A percentile compares a stretch with the other conserved stretches of the same genome.
Evolutionary conservation across 192 early-diverging fungal species (phyloP).

Genomic region (Entophlyctis luteolus): DNA sequence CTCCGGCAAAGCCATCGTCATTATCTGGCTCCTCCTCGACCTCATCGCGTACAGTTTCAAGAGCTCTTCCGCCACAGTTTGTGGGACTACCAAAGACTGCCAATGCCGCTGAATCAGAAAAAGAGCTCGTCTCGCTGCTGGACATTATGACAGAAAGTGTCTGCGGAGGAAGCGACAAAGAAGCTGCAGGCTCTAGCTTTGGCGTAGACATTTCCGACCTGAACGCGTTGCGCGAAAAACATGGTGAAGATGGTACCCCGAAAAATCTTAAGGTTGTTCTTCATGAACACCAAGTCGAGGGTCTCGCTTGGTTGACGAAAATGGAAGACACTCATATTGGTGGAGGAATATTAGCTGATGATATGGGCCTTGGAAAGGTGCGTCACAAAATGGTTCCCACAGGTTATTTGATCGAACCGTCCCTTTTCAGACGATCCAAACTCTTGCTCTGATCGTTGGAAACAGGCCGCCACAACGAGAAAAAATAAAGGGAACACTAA

Average conservation of each 20-base stretch:
- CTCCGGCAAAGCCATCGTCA: too few species aligned
- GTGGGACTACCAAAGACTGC: too few species aligned
- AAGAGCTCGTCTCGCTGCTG: too few species aligned
- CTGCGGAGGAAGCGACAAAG: too few species aligned
- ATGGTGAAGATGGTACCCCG: not conserved
- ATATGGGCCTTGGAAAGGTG: slow-evolving; percentile 22
- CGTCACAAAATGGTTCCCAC: not conserved
- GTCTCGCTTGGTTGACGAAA: slow-evolving; percentile 13
- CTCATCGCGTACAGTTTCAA: too few species aligned
- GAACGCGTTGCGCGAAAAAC: too few species aligned
- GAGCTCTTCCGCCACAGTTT: too few species aligned
- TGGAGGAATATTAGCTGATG: slow-evolving; percentile 21
- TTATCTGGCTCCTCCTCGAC: too few species aligned
- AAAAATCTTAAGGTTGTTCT: not conserved
- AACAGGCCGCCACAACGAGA: not conserved
- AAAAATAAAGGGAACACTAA: not conserved
- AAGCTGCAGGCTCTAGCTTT: too few species aligned
- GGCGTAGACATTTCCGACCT: too few species aligned
- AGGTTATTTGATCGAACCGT: not conserved
- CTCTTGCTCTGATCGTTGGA: not conserved
- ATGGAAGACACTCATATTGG: slow-evolving; percentile 5
- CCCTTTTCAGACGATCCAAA: slow-evolving; percentile 6
- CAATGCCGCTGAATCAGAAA: too few species aligned
- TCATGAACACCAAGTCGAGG: slow-evolving; percentile 9
- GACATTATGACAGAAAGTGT: too few species aligned